These are phyloP conservation scores for Fonsecaea monophora DNA, from an alignment of 2,329 filamentous ascomycete genomes.

Conservation along the genomic window DNA sequence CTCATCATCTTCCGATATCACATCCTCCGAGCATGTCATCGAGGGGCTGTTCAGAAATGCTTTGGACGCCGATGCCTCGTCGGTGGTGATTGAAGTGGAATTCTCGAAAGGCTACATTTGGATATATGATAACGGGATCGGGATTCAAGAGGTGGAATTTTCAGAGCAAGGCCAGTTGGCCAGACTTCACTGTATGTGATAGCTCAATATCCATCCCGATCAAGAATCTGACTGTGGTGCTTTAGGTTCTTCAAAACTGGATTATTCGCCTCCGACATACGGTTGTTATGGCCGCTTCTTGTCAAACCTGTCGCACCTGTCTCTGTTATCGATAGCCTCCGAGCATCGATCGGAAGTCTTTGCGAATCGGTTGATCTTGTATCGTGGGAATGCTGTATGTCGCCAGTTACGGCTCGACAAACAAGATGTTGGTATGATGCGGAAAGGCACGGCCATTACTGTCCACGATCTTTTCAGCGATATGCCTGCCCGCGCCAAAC, in stretches of 20 bases:
- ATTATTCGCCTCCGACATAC: conserved; percentile 57
- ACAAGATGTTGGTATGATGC: conserved; percentile 61
- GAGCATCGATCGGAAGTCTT: conserved; percentile 57
- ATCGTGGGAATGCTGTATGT: conserved; percentile 68
- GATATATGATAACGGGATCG: conserved; percentile 83
- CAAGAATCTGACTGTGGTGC: conserved; percentile 27
- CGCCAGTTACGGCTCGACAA: conserved; percentile 62
- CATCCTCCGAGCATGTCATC: conserved; percentile 73
- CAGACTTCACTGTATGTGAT: conserved; percentile 69
- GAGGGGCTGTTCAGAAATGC: conserved; percentile 80
- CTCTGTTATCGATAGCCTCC: conserved; percentile 78
- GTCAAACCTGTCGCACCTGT: conserved; percentile 75
- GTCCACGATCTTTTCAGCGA: conserved; percentile 85
- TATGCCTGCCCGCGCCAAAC: conserved; percentile 89
- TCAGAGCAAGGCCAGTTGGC: conserved; percentile 32
- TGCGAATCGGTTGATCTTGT: conserved; percentile 23
- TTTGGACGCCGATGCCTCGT: conserved; percentile 77
- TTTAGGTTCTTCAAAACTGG: conserved; percentile 79
- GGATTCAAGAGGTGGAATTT: conserved; percentile 79
- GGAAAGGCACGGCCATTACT: conserved; percentile 75
- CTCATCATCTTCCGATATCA: conserved; percentile 82
- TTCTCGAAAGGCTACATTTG: conserved; percentile 76
- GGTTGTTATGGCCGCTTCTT: conserved; percentile 78
- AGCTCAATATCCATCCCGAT: conserved; percentile 19
- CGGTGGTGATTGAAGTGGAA: conserved; percentile 74